Evolutionary conservation across 106 monocot species (phyloP).

Genomic region (Dendrobium huoshanense): DNA sequence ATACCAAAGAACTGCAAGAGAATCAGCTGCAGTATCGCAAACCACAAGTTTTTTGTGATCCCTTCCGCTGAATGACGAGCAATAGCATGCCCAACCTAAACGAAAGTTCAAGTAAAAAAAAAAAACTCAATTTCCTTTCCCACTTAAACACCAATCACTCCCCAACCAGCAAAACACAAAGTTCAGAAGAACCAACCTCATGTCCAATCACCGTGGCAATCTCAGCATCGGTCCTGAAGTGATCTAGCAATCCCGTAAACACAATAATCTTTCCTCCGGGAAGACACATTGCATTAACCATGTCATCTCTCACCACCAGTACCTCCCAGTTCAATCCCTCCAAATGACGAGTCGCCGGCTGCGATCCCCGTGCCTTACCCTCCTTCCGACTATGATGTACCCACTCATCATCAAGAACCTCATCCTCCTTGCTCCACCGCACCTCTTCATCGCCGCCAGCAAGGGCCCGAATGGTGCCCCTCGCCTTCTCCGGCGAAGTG

Average conservation of each 20-base stretch:
- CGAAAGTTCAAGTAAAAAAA: not conserved
- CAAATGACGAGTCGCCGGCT: conserved; percentile 46
- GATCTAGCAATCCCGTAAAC: conserved; percentile 76
- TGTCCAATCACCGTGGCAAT: conserved; percentile 84
- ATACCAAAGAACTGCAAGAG: conserved; percentile 71
- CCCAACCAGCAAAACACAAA: not conserved
- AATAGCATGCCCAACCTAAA: conserved; percentile 80
- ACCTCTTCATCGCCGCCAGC: conserved; percentile 8
- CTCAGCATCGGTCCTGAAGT: conserved; percentile 79
- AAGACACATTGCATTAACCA: conserved; percentile 71
- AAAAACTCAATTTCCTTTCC: not conserved
- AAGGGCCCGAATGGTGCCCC: conserved; percentile 10
- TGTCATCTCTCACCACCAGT: conserved; percentile 65
- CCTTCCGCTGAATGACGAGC: conserved; percentile 78
- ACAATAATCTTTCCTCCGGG: conserved; percentile 95
- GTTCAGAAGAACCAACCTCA: conserved; percentile 39
- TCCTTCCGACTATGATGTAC: conserved; percentile 52
- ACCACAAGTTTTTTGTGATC: conserved; percentile 89
- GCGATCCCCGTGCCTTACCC: conserved; percentile 15
- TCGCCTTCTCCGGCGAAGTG: not conserved
- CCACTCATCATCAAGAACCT: conserved; percentile 91
- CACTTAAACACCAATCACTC: not conserved
- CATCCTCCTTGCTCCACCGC: conserved; percentile 44
- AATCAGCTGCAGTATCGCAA: conserved; percentile 63
- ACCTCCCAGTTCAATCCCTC: conserved; percentile 95